Conservation (phyloP, 768 basidiomycete species). For the Suillus ampliporus region DNA sequence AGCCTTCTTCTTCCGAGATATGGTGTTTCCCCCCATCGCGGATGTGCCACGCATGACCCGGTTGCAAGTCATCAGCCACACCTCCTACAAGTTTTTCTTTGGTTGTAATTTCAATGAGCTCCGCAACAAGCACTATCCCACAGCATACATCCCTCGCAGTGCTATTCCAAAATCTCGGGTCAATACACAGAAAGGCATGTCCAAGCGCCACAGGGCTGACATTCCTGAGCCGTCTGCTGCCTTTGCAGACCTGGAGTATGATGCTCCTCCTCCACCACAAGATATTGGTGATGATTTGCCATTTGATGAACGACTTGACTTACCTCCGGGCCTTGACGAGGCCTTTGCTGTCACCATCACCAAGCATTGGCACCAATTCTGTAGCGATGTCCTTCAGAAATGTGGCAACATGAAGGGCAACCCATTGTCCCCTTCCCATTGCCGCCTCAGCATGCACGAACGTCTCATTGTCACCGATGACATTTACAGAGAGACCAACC, state of each 20-base stretch:
- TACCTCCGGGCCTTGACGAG: neutral
- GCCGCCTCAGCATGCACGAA: neutral
- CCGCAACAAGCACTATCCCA: neutral
- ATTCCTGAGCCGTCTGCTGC: neutral
- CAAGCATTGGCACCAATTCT: neutral
- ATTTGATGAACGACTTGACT: neutral
- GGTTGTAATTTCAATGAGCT: neutral
- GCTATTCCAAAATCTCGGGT: neutral
- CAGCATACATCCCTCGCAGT: neutral
- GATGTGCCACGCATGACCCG: neutral
- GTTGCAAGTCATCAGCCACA: neutral
- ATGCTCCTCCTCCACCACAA: neutral
- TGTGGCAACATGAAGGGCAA: constrained; percentile 7
- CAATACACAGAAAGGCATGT: neutral
- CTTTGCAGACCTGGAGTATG: neutral
- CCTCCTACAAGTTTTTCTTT: neutral
- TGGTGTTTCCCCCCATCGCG: neutral
- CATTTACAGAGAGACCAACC: neutral
- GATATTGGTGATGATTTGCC: neutral
- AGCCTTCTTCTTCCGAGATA: neutral
- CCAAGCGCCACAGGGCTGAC: neutral
- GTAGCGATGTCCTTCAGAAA: neutral
- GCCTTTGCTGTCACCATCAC: neutral
- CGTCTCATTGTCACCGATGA: neutral
- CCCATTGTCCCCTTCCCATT: neutral